Evolutionary conservation across 2,329 filamentous ascomycete genomes (phyloP).

Genomic region (Hypoxylon sp.): DNA sequence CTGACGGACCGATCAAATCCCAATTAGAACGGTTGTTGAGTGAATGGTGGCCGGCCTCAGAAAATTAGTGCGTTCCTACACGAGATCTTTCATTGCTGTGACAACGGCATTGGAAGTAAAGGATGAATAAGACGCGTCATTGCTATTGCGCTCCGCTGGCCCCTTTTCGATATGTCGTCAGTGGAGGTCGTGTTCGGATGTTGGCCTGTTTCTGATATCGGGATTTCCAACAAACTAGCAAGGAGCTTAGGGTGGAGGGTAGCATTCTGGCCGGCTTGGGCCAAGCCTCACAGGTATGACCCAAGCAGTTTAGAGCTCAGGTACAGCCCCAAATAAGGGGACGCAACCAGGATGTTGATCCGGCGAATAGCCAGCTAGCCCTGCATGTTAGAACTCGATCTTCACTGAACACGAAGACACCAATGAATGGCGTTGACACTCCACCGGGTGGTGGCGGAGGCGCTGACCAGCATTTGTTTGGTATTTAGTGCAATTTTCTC

Average conservation of each 20-base stretch:
- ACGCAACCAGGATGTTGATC: conserved; percentile 41
- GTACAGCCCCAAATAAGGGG: conserved; percentile 53
- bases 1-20: conserved; percentile 23
- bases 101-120: conserved; percentile 17
- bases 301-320: conserved; percentile 43
- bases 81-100: conserved; percentile 25
- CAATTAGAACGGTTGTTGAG: conserved; percentile 9
- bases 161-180: conserved; percentile 44
- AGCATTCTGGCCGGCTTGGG: conserved; percentile 41
- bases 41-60: conserved; percentile 10
- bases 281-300: conserved; percentile 38
- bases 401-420: conserved; percentile 46
- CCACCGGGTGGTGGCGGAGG: conserved; percentile 38
- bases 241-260: conserved; percentile 40
- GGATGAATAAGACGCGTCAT: conserved; percentile 34
- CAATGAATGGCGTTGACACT: conserved; percentile 42
- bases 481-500: conserved; percentile 15
- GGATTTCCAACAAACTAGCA: conserved; percentile 43
- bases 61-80: conserved; percentile 18
- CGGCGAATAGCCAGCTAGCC: conserved; percentile 37
- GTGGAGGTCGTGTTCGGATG: conserved; percentile 45
- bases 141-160: conserved; percentile 23
- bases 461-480: conserved; percentile 23
- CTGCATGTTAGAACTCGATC: conserved; percentile 44
- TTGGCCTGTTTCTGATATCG: conserved; percentile 46